These are phyloP conservation scores for Quercus berberidifolia DNA, from an alignment of 306 rosid species.

Conservation along the genomic window DNA sequence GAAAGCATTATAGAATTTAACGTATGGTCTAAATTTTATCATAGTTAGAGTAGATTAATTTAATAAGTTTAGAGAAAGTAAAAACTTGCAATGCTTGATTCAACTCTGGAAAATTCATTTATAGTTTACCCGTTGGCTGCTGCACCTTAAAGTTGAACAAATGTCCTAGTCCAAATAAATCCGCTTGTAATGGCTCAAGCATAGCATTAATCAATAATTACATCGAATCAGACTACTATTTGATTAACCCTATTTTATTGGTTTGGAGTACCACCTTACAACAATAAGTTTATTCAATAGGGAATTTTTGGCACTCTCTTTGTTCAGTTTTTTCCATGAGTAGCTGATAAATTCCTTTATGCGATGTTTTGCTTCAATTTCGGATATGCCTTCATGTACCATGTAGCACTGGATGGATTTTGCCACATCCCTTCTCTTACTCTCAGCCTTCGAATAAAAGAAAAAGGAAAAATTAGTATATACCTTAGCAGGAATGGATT, in stretches of 20 bases:
- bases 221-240: no score
- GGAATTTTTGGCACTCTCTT: background rate
- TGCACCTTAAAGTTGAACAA: no score
- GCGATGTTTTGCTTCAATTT: conserved; percentile 18
- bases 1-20: background rate
- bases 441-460: conserved; percentile 12
- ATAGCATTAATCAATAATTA: no score
- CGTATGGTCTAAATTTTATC: background rate
- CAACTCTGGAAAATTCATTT: no score
- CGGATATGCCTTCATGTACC: conserved; percentile 15
- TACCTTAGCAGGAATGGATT: background rate
- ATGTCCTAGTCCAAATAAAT: no score
- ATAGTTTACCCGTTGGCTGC: no score
- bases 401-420: conserved; percentile 26
- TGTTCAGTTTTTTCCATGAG: conserved; percentile 23
- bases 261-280: no score
- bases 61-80: no score
- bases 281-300: no score
- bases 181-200: no score
- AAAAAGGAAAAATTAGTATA: background rate
- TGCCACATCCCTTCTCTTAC: conserved; percentile 32
- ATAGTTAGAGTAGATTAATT: background rate
- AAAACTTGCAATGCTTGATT: no score
- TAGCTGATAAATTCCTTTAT: background rate
- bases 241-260: no score